phyloP scores from a whole-genome alignment of 148 eudicot genomes.

The Rhododendron vialii region DNA sequence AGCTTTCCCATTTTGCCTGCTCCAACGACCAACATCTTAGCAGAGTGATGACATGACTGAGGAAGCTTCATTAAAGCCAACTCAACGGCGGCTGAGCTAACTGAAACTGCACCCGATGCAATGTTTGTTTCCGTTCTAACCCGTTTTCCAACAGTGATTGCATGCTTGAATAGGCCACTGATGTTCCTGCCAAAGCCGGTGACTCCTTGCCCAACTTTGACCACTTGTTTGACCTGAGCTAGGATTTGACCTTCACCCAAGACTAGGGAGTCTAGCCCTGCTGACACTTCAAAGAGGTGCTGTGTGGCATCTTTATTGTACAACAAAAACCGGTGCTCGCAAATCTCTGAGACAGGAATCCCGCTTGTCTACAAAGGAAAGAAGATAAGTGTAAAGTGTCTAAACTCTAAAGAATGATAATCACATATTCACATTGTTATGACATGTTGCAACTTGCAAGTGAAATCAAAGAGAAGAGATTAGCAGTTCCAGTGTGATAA shows the following conservation, averaged over 20 bases:
- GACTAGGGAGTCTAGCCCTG: slow-evolving; percentile 89
- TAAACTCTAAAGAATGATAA: slow-evolving; percentile 7
- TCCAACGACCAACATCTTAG: slow-evolving; percentile 79
- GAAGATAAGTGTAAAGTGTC: slow-evolving; percentile 1
- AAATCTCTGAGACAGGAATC: slow-evolving; percentile 72
- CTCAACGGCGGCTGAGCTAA: slow-evolving; percentile 96
- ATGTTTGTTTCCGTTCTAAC: slow-evolving; percentile 86
- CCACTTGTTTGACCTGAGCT: slow-evolving; percentile 96
- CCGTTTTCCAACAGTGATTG: slow-evolving; percentile 85
- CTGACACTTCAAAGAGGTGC: slow-evolving; percentile 93
- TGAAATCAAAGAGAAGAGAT: not conserved
- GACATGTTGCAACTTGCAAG: slow-evolving; percentile 18
- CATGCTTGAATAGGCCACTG: slow-evolving; percentile 90
- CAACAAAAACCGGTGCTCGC: slow-evolving; percentile 76
- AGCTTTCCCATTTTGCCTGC: slow-evolving; percentile 99
- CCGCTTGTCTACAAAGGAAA: slow-evolving; percentile 72
- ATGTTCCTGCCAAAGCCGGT: slow-evolving; percentile 93
- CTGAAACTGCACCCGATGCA: slow-evolving; percentile 94
- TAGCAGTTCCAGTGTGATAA: not conserved
- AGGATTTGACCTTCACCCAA: slow-evolving; percentile 96
- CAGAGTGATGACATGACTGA: slow-evolving; percentile 44
- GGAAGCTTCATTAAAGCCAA: slow-evolving; percentile 92
- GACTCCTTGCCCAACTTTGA: slow-evolving; percentile 89
- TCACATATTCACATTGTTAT: slow-evolving; percentile 6
- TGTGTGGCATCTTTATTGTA: slow-evolving; percentile 86